Base-by-base conservation (phyloP, 768 basidiomycete genomes). In the Pisolithus tinctorius region DNA sequence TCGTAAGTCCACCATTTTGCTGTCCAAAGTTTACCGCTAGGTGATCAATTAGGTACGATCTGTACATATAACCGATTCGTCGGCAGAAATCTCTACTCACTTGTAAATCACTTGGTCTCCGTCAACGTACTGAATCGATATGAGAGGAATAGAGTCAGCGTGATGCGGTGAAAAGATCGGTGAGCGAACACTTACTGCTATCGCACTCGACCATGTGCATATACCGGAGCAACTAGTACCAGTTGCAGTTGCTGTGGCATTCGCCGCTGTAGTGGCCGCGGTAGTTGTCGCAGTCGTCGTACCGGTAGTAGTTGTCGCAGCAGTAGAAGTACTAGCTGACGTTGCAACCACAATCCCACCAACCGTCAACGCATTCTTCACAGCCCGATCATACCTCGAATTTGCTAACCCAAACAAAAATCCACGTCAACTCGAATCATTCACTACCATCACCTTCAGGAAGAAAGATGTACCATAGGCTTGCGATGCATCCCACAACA, bases 11-110 rank as follows among this genome's bases (percentile, higher is more conserved):
- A 80, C 70, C 71, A 76, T 48, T 69, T 60, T 4, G 78, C 77
- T 1, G 67, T 72, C 78, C 78, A 81, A 9, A 78, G 64, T 53
- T 77, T 61, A 10, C 76, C 74, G 48, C 78, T 78, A 47, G 16
- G 31, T 27, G 31, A 44, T 59, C 17, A 36, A 31, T 34, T 30
- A 37, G 38, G 16, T 13, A 45, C 11, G 26, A 11, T 2, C 5
- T 4, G 26, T 14, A 7, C 4, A 14, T 14, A 34, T 34, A 34
- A 13, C 34, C 17, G n/a, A 41, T 14, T 17, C 17, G n/a, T 25
- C 25, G 14, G 4, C 13, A 9, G 14, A 11, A 27, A 17, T 16
- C 6, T 50, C 74, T 49, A 51, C 74, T 49, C 46, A 77, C 76
- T 63, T 55, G 59, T 73, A 78, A 16, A 63, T 66, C 16, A 67